These are phyloP conservation scores for Recurvomyces mirabilis DNA, from an alignment of 495 filamentous ascomycete genomes.

Conservation along the genomic window DNA sequence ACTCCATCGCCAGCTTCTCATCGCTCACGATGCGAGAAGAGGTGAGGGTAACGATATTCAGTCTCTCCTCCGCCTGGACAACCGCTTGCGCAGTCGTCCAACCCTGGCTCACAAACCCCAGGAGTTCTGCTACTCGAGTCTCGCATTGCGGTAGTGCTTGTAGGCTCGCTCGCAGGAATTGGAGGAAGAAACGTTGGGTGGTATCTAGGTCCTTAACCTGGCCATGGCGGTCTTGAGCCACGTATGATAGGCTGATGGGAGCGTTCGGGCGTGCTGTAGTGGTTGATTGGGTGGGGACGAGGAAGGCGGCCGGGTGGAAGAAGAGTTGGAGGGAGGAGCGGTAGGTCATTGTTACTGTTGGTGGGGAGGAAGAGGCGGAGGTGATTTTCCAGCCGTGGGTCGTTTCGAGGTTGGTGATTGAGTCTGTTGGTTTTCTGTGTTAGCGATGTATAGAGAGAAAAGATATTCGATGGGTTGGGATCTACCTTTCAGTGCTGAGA, in stretches of 20 bases:
- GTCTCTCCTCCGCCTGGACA: constrained; percentile 41
- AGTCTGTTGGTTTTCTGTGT: constrained; percentile 43
- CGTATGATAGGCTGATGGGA: constrained; percentile 38
- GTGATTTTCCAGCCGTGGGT: constrained; percentile 68
- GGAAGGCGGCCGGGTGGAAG: constrained; percentile 58
- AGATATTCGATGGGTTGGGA: no score
- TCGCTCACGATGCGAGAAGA: constrained; percentile 44
- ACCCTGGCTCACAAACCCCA: constrained; percentile 41
- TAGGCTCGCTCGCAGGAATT: constrained; percentile 48
- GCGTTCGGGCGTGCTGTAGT: constrained; percentile 18
- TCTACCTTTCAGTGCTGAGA: constrained; percentile 60
- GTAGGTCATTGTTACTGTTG: constrained; percentile 65
- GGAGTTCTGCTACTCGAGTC: constrained; percentile 42
- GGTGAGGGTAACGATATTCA: constrained; percentile 45
- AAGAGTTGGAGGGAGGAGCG: constrained; percentile 61
- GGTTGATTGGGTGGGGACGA: constrained; percentile 5
- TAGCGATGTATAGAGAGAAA: no score
- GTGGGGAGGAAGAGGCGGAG: constrained; percentile 43
- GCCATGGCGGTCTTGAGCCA: constrained; percentile 33
- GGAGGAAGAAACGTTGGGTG: constrained; percentile 60
- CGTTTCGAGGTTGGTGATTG: constrained; percentile 55
- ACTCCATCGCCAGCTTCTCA: constrained; percentile 41
- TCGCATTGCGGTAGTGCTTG: constrained; percentile 41
- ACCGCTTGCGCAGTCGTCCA: constrained; percentile 50
- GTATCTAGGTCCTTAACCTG: constrained; percentile 32